A percentile compares a stretch with the other conserved stretches of the same genome.
Evolutionary conservation across 148 eudicot species (phyloP).

Genomic region (Amaranthus palmeri): DNA sequence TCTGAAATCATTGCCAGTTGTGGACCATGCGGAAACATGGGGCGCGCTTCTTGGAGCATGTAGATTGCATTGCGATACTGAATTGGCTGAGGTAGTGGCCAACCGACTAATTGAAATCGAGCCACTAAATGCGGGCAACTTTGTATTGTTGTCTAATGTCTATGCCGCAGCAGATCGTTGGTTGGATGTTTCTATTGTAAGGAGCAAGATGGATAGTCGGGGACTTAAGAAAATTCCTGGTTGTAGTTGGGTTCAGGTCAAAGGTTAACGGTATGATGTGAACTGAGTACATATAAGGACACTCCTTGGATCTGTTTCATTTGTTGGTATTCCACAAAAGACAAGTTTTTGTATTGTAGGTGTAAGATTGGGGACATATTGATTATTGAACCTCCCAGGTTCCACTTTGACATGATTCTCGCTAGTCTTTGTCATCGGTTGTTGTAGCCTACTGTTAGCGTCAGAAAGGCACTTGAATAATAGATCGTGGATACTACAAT

Average conservation of each 20-base stretch:
- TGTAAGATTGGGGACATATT: not conserved
- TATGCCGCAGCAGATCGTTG: constrained; percentile 65
- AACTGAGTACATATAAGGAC: not conserved
- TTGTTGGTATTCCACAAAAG: not conserved
- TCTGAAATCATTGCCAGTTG: constrained; percentile 47
- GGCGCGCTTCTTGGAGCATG: constrained; percentile 81
- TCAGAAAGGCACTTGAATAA: not conserved
- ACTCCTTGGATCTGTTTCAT: not conserved
- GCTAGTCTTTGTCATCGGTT: not conserved
- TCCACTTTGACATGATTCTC: no score
- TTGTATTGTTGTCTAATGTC: constrained; percentile 54
- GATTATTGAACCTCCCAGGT: not conserved
- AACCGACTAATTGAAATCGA: constrained; percentile 46
- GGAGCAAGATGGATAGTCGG: constrained; percentile 43
- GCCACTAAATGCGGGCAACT: constrained; percentile 50
- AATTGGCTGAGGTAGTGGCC: constrained; percentile 50
- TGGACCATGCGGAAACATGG: constrained; percentile 61
- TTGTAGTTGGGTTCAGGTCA: constrained; percentile 37
- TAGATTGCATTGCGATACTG: constrained; percentile 42
- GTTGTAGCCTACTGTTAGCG: not conserved
- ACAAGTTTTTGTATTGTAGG: not conserved
- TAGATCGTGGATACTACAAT: not conserved
- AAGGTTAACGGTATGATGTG: not conserved
- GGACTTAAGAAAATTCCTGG: constrained; percentile 52
- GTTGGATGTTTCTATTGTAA: constrained; percentile 48